Base-by-base conservation (phyloP, 345 rosid species). In the Carallia brachiata region DNA sequence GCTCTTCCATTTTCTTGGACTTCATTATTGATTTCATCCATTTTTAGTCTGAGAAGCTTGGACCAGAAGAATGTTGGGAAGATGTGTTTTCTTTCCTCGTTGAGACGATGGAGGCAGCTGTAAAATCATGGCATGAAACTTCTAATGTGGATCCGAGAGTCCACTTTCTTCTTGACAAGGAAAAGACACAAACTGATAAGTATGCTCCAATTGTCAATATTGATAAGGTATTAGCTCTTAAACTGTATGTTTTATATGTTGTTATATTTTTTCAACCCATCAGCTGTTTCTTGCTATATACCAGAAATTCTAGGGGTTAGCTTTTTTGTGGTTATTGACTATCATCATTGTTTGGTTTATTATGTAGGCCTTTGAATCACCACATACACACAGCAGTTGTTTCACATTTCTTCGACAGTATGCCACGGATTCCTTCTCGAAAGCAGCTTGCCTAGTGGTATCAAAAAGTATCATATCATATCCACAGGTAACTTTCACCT, bases 331-430 rank as follows among this genome's bases (percentile, higher is more conserved):
- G 50, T 47, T 56, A 37, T 18, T 47, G 31, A 28, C 27, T 17
- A 68, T 69, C 5, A 61, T 40, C 47, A n/a, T 63, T 66, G 37
- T 70, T 69, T 74, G 57, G 60, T 67, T 62, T 54, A n/a, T 69
- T 53, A 72, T 52, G 55, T 83, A 95, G 99, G 99, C 97, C 52
- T 95, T 95, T 83, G 97, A 95, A 79, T 88, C 99, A 27, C 99
- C 97, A 30, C 78, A 90, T 52, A 87, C 96, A 17, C 97, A 95
- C 69, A 75, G 90, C 82, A 86, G 75, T 68, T 95, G 97, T 78
- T 92, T 89, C 76, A 61, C 92, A 40, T 92, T 84, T 85, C 92
- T 91, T 55, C 86, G 98, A 84, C 95, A 92, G 73, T 92, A 92
- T 75, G 90, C 90, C 18, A 92, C 84, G 63, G 93, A 90, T 64